Percentiles rank a stretch among this genome's conserved stretches.
These are phyloP conservation scores for Mesembryanthemum crystallinum DNA, from an alignment of 148 eudicot species.

Conservation along the genomic window DNA sequence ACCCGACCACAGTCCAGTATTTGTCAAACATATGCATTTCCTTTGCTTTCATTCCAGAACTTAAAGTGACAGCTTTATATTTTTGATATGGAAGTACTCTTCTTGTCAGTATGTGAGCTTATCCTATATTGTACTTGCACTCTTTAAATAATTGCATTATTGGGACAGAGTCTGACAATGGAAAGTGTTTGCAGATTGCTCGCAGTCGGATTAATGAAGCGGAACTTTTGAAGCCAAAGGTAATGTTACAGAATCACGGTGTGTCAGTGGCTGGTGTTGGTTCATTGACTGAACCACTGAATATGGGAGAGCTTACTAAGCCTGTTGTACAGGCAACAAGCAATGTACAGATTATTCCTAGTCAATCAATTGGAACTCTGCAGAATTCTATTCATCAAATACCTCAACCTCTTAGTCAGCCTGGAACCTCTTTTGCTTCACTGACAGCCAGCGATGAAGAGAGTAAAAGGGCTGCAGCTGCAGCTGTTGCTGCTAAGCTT, in stretches of 20 bases:
- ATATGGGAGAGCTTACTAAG: conserved; percentile 28
- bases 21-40: neutral
- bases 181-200: conserved; percentile 56
- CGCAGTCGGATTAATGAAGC: conserved; percentile 48
- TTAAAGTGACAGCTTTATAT: neutral
- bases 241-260: conserved; percentile 37
- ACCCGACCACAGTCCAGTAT: neutral
- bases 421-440: conserved; percentile 43
- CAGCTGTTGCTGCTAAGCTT: conserved; percentile 93
- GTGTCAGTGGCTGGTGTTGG: conserved; percentile 26
- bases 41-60: neutral
- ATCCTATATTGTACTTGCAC: neutral
- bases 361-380: conserved; percentile 27
- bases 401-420: conserved; percentile 32
- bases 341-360: conserved; percentile 26
- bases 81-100: neutral
- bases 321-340: conserved; percentile 17
- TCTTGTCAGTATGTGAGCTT: neutral
- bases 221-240: conserved; percentile 41
- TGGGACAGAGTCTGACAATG: conserved; percentile 7
- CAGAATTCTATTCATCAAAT: conserved; percentile 29
- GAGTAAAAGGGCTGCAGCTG: conserved; percentile 75
- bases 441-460: conserved; percentile 58
- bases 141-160: neutral
- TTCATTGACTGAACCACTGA: conserved; percentile 24